Evolutionary conservation across 257 asterid genomes (phyloP).

Genomic region (Solanum virginianum): DNA sequence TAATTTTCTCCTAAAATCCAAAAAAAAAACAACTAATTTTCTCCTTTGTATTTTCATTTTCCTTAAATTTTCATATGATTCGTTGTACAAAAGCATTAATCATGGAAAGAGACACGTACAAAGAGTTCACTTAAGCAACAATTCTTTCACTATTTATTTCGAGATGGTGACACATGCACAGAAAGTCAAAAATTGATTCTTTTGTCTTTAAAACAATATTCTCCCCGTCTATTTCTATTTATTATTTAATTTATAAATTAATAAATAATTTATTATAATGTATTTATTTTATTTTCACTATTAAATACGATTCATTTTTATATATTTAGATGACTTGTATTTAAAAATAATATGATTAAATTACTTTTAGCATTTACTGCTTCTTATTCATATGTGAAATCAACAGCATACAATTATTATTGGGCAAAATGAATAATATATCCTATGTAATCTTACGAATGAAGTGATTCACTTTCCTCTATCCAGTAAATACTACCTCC

Average conservation of each 20-base stretch:
- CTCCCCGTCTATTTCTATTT: too few relatives aligned
- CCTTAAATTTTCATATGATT: background rate
- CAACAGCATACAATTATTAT: too few relatives aligned
- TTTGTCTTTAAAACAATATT: background rate
- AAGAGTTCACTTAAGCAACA: background rate
- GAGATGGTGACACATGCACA: background rate
- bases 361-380: too few relatives aligned
- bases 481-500: too few relatives aligned
- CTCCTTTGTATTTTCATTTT: background rate
- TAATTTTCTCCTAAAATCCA: background rate
- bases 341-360: too few relatives aligned
- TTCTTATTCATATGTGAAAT: too few relatives aligned
- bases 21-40: background rate
- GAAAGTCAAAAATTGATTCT: background rate
- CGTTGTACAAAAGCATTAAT: background rate
- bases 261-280: too few relatives aligned
- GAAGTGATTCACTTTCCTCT: too few relatives aligned
- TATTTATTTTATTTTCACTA: too few relatives aligned
- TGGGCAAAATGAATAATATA: background rate
- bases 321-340: too few relatives aligned
- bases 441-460: fast-evolving
- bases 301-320: too few relatives aligned
- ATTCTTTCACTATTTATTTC: background rate
- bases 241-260: too few relatives aligned
- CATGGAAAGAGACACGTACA: background rate